Conservation (phyloP, 257 asterid species). For the Solanum gracilifrons region DNA sequence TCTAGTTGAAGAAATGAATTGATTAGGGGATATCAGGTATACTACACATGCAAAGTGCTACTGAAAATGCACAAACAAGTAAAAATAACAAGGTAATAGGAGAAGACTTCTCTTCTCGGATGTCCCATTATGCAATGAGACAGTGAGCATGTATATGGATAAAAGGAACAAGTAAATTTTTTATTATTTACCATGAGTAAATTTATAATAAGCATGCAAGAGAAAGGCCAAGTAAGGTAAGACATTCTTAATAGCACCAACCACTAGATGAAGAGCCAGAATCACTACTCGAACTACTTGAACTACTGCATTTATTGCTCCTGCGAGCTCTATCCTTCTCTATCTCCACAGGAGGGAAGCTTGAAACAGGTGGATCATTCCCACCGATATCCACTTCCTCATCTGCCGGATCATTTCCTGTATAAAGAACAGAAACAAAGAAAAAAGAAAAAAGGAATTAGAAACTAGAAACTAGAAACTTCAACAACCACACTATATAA, state of each 20-base stretch:
- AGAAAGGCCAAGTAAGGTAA: background rate
- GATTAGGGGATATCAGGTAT: background rate
- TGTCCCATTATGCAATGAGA: background rate
- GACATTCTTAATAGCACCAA: constrained; percentile 19
- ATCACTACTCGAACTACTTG: constrained; percentile 64
- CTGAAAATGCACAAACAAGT: background rate
- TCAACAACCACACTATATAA: background rate
- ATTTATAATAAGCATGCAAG: background rate
- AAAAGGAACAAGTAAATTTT: background rate
- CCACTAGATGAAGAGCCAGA: constrained; percentile 68
- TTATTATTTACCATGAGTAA: background rate
- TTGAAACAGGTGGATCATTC: constrained; percentile 52
- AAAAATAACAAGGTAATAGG: background rate
- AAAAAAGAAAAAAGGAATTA: background rate
- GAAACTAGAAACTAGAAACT: background rate
- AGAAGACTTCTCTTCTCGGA: background rate
- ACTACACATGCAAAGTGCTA: background rate
- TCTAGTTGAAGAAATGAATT: background rate
- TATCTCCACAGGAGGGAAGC: constrained; percentile 46
- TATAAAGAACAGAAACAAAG: background rate
- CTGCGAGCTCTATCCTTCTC: constrained; percentile 38
- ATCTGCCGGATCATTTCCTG: constrained; percentile 39
- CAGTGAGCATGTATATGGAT: background rate
- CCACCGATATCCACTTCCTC: constrained; percentile 79
- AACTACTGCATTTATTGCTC: constrained; percentile 49